phyloP scores from a whole-genome alignment of 139 green algal species.

The Volvox reticuliferus region DNA sequence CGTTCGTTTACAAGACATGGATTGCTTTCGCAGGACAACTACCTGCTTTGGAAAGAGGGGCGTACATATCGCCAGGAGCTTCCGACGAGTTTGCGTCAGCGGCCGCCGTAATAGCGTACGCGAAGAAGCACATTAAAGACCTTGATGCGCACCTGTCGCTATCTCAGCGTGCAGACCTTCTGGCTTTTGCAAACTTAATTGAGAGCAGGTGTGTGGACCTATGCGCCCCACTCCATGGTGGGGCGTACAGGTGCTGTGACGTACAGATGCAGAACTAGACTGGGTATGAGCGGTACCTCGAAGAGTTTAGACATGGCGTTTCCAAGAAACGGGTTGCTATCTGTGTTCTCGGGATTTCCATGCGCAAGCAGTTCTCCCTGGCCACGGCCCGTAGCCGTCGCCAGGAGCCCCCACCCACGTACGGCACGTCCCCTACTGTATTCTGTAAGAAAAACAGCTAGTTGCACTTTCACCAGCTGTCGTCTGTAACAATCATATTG shows the following conservation, averaged over 20 bases:
- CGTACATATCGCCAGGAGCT: slow-evolving; percentile 37
- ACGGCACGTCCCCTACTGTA: no score
- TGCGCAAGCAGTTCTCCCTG: no score
- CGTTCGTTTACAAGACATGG: background rate
- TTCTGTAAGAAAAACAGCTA: no score
- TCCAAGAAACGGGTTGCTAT: no score
- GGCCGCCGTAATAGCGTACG: slow-evolving; percentile 17
- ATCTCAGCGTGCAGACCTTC: slow-evolving; percentile 58
- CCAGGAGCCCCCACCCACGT: no score
- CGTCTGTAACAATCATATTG: no score
- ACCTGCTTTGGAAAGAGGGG: slow-evolving; percentile 46
- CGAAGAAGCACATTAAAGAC: slow-evolving; percentile 51
- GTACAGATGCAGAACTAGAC: background rate
- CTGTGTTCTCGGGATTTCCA: no score
- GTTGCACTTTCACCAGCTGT: no score
- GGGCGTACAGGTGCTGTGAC: background rate
- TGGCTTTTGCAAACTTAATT: slow-evolving; percentile 67
- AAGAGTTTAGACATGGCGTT: no score
- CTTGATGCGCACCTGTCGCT: slow-evolving; percentile 64
- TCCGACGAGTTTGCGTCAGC: slow-evolving; percentile 43
- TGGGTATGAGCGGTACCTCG: no score
- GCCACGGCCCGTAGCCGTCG: no score
- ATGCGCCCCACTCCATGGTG: background rate
- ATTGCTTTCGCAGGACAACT: slow-evolving; percentile 46
- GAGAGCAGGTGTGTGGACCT: slow-evolving; percentile 30